Conservation (phyloP, 2,329 filamentous ascomycete genomes). For the Alternaria sp. region DNA sequence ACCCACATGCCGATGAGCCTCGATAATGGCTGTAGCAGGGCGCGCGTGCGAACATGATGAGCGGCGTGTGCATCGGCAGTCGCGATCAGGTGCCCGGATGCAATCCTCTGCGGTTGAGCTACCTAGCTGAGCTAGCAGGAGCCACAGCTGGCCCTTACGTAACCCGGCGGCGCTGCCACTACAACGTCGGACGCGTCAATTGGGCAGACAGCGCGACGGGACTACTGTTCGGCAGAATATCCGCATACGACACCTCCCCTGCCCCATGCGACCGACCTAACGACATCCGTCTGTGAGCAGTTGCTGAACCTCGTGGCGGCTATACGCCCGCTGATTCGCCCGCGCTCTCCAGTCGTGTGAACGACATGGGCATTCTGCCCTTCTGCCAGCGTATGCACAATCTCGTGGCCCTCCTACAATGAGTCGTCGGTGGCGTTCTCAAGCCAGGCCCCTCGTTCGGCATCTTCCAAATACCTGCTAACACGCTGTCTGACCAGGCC, state of each 20-base stretch:
- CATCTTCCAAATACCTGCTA: conserved; percentile 31
- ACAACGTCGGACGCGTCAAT: conserved; percentile 13
- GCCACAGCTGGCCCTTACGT: conserved; percentile 15
- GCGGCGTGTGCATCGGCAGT: neutral
- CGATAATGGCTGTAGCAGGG: neutral
- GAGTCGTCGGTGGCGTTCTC: conserved; percentile 28
- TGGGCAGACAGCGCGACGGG: conserved; percentile 8
- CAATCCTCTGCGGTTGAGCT: conserved; percentile 16
- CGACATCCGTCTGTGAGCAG: conserved; percentile 14
- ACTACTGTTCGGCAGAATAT: conserved; percentile 22
- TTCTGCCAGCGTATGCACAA: conserved; percentile 39
- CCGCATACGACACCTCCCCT: conserved; percentile 17
- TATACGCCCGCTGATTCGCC: conserved; percentile 32
- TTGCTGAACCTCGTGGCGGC: conserved; percentile 25
- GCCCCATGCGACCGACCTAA: conserved; percentile 14
- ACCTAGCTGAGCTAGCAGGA: conserved; percentile 13
- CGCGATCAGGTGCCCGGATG: conserved; percentile 6
- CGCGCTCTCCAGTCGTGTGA: conserved; percentile 26
- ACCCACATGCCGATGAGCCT: conserved; percentile 7
- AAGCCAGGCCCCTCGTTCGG: conserved; percentile 38
- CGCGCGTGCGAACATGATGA: conserved; percentile 1
- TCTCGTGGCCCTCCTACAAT: conserved; percentile 45
- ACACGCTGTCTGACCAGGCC: conserved; percentile 25
- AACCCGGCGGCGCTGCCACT: conserved; percentile 9
- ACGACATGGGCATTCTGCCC: conserved; percentile 37